Conservation (phyloP, 306 rosid genomes). For the Quercus cerris region DNA sequence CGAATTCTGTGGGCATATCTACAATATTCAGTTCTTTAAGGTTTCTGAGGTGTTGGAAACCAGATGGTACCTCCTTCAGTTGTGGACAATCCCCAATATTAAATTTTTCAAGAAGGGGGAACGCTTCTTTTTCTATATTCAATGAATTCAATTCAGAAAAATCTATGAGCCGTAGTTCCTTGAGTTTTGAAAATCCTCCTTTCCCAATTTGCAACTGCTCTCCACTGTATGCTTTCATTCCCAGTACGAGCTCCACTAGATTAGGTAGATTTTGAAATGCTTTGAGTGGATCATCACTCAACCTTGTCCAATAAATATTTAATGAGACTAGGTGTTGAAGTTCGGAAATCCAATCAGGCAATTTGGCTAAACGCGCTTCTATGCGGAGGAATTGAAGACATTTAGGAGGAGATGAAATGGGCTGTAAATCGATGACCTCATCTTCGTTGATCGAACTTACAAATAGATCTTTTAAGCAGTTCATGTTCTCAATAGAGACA, state of each 20-base stretch:
- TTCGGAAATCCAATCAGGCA: conserved; percentile 4
- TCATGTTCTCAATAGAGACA: background rate
- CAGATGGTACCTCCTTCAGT: too few species aligned
- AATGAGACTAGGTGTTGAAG: background rate
- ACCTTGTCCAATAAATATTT: background rate
- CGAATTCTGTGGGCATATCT: too few species aligned
- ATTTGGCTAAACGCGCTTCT: background rate
- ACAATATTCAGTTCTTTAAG: too few species aligned
- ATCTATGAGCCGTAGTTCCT: too few species aligned
- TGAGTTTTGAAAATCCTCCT: too few species aligned
- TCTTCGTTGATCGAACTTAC: background rate
- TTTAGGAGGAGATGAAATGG: background rate
- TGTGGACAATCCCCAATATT: accelerated
- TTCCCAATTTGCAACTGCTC: background rate
- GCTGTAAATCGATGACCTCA: conserved; percentile 5
- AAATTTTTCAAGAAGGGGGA: too few species aligned
- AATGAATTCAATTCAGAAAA: too few species aligned
- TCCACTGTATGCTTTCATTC: background rate
- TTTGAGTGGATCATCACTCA: background rate
- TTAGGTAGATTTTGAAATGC: background rate
- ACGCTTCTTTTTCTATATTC: too few species aligned
- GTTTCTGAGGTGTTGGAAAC: too few species aligned
- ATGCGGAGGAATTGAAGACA: background rate
- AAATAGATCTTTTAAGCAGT: background rate
- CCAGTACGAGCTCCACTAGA: background rate